Evolutionary conservation across 306 rosid genomes (phyloP), one percentile per base, ranked within the genome.

Genomic region (Corylus heterophylla): DNA sequence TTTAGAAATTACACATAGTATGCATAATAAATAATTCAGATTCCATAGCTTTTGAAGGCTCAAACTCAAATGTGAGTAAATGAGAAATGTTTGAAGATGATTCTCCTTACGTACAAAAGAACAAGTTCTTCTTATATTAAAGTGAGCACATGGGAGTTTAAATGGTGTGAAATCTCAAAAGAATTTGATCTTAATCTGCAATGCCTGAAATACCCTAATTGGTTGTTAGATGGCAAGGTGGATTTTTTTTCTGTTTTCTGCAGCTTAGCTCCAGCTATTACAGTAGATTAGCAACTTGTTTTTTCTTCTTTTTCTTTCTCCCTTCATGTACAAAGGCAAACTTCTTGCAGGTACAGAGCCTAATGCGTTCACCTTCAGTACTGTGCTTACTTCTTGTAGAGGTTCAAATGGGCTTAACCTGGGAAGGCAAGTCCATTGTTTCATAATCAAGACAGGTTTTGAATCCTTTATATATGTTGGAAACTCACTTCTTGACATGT

Each of bases 401-500:
- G 89, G 91, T 67, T 67, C 84, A 70, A 50, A 31, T 35, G 97
- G 94, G 51, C 83, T 82, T 66, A 25, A 77, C 71, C 81, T 82
- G 1, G 98, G 98, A 70, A 84, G 86, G 81, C 95, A 92, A 89
- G 88, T 94, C 77, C 97, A 94, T 74, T 92, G 90, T 76, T 87
- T 86, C 22, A 83, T 85, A 56, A 52, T 87, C 63, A 94, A 90
- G 82, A 85, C 82, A 56, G 83, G 86, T 63, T 86, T 79, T 39
- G 91, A 88, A 49, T 80, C 86, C 31, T 95, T 92, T 74, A 87
- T 91, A 54, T 90, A 78, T 83, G 97, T 94, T 39, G 98, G 95
- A 51, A 92, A 95, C 83, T 94, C 98, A 50, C 97, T 91, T 54
- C 97, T 90, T 50, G 97, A 94, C 84, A 92, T 94, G 98, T 94